Percentiles rank a stretch among this genome's conserved stretches.
Conservation (phyloP, 345 rosid genomes). For the Aegle marmelos region DNA sequence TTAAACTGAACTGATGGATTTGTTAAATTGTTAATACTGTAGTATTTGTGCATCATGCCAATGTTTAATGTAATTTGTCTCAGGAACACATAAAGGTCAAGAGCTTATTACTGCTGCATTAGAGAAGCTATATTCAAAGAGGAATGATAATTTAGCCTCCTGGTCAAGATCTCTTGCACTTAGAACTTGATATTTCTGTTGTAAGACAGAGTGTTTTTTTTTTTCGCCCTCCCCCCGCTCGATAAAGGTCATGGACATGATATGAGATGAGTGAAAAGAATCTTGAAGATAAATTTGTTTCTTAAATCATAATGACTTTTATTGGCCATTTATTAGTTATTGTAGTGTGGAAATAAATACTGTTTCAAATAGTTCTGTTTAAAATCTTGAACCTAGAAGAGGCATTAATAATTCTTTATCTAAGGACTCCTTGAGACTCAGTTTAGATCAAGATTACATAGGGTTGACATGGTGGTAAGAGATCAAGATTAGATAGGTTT, state of each 20-base stretch:
- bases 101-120: neutral
- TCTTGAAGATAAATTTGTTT: neutral
- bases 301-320: neutral
- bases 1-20: neutral
- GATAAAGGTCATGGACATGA: neutral
- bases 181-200: neutral
- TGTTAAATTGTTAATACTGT: neutral
- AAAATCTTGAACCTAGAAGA: neutral
- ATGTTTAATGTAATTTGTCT: neutral
- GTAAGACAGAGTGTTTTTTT: neutral
- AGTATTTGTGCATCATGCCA: neutral
- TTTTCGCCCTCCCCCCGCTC: neutral
- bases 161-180: neutral
- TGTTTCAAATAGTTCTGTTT: neutral
- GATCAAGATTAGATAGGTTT: neutral
- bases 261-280: neutral
- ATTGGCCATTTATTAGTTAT: neutral
- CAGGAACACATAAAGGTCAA: neutral
- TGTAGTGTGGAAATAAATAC: neutral
- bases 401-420: neutral
- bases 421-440: neutral
- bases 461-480: neutral
- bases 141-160: neutral
- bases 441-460: neutral
- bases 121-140: neutral